Evolutionary conservation across 768 basidiomycete species (phyloP).

Genomic region (Porphyrellus cyaneotinctus): DNA sequence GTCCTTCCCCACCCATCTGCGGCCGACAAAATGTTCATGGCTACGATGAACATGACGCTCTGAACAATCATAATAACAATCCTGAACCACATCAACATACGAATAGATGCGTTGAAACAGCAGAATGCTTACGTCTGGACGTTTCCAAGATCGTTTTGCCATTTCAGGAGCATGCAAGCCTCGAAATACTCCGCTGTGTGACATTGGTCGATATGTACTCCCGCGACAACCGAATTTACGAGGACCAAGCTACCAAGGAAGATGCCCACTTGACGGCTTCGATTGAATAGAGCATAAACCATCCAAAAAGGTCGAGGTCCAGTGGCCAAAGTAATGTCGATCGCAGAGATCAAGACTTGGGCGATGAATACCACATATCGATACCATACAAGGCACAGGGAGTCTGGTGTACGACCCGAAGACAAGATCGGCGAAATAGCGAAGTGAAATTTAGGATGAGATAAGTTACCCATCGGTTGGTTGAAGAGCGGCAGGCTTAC

Average conservation of each 20-base stretch:
- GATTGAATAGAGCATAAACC: constrained; percentile 34
- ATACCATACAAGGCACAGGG: constrained; percentile 14
- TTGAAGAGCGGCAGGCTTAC: constrained; percentile 1
- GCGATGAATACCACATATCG: not conserved
- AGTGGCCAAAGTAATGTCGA: constrained; percentile 24
- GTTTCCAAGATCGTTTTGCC: not conserved
- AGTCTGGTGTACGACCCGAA: constrained; percentile 7
- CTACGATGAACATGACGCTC: constrained; percentile 36
- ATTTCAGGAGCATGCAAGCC: constrained; percentile 26
- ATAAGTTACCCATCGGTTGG: not conserved
- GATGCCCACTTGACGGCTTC: constrained; percentile 26
- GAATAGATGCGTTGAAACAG: not conserved
- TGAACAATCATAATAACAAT: constrained; percentile 30
- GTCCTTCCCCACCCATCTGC: constrained; percentile 40
- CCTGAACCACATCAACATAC: constrained; percentile 4
- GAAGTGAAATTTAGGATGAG: constrained; percentile 8
- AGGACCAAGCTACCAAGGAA: constrained; percentile 11
- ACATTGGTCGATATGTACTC: constrained; percentile 20
- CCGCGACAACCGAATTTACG: constrained; percentile 15
- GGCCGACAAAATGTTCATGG: constrained; percentile 30
- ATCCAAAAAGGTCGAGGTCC: no score
- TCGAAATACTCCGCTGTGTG: not conserved
- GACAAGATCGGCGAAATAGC: constrained; percentile 5
- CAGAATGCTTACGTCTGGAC: constrained; percentile 16
- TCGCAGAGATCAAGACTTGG: constrained; percentile 11